Conservation (phyloP, 2,329 filamentous ascomycete genomes). For the Zymoseptoria brevis region DNA sequence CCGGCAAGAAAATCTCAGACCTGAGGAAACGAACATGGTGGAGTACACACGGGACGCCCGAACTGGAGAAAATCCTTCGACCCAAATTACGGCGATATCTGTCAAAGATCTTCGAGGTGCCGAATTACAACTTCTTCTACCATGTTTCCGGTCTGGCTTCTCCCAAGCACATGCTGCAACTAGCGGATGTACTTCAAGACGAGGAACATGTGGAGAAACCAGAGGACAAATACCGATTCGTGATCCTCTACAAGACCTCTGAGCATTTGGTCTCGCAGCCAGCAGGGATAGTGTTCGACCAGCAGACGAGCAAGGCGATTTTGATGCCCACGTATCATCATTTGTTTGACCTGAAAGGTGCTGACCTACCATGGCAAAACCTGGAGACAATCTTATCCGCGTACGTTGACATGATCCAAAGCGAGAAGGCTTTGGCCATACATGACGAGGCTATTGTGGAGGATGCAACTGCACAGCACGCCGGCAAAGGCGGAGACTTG, state of each 20-base stretch:
- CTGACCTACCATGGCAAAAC: slow-evolving; percentile 28
- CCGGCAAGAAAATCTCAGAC: slow-evolving; percentile 24
- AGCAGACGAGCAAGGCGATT: slow-evolving; percentile 23
- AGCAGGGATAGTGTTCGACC: slow-evolving; percentile 27
- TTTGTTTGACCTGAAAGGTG: slow-evolving; percentile 25
- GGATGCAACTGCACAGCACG: slow-evolving; percentile 9
- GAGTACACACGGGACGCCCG: slow-evolving; percentile 23
- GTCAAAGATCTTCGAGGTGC: slow-evolving; percentile 28
- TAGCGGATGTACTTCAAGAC: slow-evolving; percentile 26
- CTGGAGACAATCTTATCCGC: slow-evolving; percentile 28
- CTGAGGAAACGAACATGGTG: slow-evolving; percentile 28
- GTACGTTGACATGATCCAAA: slow-evolving; percentile 30
- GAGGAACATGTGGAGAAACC: slow-evolving; percentile 17
- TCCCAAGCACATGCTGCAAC: slow-evolving; percentile 22
- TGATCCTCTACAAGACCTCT: slow-evolving; percentile 25
- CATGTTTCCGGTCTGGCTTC: slow-evolving; percentile 25
- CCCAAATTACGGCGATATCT: slow-evolving; percentile 24
- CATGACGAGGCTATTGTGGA: slow-evolving; percentile 20
- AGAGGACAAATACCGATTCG: slow-evolving; percentile 24
- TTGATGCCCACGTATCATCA: slow-evolving; percentile 30
- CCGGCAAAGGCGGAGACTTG: slow-evolving; percentile 9
- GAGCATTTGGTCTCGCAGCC: slow-evolving; percentile 25
- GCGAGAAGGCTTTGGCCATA: slow-evolving; percentile 27
- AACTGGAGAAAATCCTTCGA: slow-evolving; percentile 20
- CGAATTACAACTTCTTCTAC: slow-evolving; percentile 27